Percentiles rank a stretch among this genome's conserved stretches.
These are phyloP conservation scores for Bryoerythrophyllum caledonicum DNA, from an alignment of 225 moss, liverwort and hornwort genomes.

Conservation along the genomic window DNA sequence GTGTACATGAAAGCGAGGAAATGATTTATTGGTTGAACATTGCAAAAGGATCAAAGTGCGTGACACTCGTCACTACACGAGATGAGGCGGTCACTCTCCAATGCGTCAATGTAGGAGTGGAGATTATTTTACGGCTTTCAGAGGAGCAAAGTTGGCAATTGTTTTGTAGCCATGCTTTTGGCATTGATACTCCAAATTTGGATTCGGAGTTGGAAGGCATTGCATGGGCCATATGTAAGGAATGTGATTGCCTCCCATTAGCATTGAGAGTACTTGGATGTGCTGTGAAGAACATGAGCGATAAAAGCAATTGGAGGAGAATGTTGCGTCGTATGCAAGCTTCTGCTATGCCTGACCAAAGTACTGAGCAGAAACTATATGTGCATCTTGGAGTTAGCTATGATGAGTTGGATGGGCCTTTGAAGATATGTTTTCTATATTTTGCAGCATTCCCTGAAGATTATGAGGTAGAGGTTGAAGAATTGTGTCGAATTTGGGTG, in stretches of 20 bases:
- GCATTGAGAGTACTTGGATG: neutral
- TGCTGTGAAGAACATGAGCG: slow-evolving; percentile 5
- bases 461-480: neutral
- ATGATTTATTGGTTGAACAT: neutral
- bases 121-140: neutral
- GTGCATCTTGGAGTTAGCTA: neutral
- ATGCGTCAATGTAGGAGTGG: neutral
- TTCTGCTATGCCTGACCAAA: neutral
- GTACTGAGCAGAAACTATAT: neutral
- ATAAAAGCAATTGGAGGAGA: neutral
- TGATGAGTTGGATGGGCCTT: neutral
- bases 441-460: slow-evolving; percentile 3
- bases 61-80: neutral
- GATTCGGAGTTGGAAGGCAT: neutral
- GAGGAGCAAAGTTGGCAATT: neutral
- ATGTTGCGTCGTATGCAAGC: neutral
- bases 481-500: neutral
- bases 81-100: neutral
- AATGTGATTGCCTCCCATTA: neutral
- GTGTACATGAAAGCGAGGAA: neutral
- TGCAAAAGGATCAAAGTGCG: neutral
- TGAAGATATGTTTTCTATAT: slow-evolving; percentile 1
- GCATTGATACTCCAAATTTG: neutral
- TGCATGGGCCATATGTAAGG: neutral
- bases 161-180: slow-evolving; percentile 4